Evolutionary conservation across 352 stramenopile species (phyloP), one percentile per base, ranked within the genome.

Genomic region (Pythium rhizo-oryzae): DNA sequence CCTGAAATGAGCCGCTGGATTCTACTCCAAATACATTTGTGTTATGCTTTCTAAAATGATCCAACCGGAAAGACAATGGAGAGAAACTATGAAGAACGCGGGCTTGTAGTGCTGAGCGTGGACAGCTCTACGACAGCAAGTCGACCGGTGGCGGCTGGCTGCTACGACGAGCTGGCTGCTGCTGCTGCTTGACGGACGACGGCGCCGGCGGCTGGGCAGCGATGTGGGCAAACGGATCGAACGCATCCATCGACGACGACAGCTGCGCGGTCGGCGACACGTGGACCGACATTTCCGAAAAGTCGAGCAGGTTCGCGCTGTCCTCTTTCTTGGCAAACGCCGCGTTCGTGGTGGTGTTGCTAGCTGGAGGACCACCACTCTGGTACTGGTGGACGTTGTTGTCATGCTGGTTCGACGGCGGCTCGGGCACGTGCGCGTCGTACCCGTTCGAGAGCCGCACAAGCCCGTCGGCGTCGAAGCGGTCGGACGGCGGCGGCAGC

Each of bases 281-380:
- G 66, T 81, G 74, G 25, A 89, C 69, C 8, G 74, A 70, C 28
- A 86, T 81, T 39, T 91, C 82, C 0, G 77, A 87, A 51, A 92
- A 93, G 33, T 93, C 82, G 23, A 91, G 78, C 8, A 93, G 44
- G 46, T 90, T 89, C 18, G 66, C 63, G 54, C 83, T 77, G 21
- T 82, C 61, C 37, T 70, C 58, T 52, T 59, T 28, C 21, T 59
- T 62, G 11, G 39, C 39, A 46, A 46, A 46, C 8, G 15, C 12
- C 9, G 9, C 12, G 18, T 13, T 46, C 8, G 8, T 46, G 19
- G 23, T 19, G 41, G 44, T 37, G 28, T 52, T 39, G 49, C 9
- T 59, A 33, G 15, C 23, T 59, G 35, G 52, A n/a, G n/a, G n/a
- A n/a, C n/a, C n/a, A n/a, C n/a, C n/a, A n/a, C n/a, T n/a, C n/a